Evolutionary conservation across 176 grass and related monocot species (phyloP).

Genomic region (Elymus sibiricus): DNA sequence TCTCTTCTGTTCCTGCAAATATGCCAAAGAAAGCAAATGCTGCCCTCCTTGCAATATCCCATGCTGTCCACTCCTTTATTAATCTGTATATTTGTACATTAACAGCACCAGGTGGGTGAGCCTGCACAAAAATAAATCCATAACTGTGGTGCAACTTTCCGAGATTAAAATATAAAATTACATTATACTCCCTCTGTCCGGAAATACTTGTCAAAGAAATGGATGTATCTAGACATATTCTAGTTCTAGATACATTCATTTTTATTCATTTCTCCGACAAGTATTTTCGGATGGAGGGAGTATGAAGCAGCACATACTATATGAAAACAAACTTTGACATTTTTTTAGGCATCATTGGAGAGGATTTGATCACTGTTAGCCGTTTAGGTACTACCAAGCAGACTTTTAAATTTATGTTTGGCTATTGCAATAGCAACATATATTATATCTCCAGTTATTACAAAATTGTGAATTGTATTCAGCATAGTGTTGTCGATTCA

Average conservation of each 20-base stretch:
- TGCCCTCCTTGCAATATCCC: constrained; percentile 96
- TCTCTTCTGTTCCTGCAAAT: constrained; percentile 96
- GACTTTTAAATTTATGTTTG: not conserved
- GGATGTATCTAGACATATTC: no score
- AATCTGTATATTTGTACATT: constrained; percentile 99
- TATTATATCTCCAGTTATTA: not conserved
- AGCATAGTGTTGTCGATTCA: not conserved
- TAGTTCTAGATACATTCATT: no score
- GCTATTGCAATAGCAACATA: not conserved
- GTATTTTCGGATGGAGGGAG: no score
- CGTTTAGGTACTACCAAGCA: not conserved
- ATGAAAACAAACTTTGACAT: not conserved
- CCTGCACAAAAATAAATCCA: constrained; percentile 39
- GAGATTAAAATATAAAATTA: not conserved
- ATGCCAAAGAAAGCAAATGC: constrained; percentile 99
- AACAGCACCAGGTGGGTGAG: constrained; percentile 84
- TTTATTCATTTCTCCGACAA: no score
- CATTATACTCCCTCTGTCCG: not conserved
- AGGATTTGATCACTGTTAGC: not conserved
- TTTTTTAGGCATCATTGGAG: not conserved
- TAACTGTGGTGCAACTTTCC: not conserved
- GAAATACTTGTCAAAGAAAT: no score
- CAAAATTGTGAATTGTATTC: constrained; percentile 17
- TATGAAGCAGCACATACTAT: constrained; percentile 6
- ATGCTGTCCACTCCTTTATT: constrained; percentile 99